Conservation (phyloP, 345 rosid species). For the Hibiscus trionum region DNA sequence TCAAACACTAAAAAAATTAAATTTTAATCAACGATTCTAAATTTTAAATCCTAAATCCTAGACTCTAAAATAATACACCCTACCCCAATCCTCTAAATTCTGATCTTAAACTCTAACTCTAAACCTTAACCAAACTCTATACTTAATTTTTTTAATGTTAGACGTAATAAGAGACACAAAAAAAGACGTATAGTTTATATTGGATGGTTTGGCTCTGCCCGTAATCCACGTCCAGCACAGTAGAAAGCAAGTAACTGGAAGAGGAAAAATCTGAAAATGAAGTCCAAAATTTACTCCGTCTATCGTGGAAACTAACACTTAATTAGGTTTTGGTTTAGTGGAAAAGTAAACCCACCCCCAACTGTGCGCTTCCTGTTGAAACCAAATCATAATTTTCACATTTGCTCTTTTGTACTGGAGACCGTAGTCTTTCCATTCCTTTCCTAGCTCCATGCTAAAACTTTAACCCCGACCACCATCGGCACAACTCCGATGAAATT, state of each 20-base stretch:
- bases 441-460: not conserved
- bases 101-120: too few relatives aligned
- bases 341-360: not conserved
- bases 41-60: too few relatives aligned
- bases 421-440: not conserved
- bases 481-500: not conserved
- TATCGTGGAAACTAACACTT: not conserved
- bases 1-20: too few relatives aligned
- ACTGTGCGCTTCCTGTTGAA: not conserved
- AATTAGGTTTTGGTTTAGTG: not conserved
- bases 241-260: too few relatives aligned
- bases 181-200: too few relatives aligned
- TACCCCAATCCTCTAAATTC: too few relatives aligned
- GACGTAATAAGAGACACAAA: too few relatives aligned
- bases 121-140: too few relatives aligned
- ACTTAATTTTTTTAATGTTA: too few relatives aligned
- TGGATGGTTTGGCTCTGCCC: not conserved
- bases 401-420: not conserved
- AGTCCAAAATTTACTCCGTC: slow-evolving; percentile 3
- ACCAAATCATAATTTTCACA: not conserved
- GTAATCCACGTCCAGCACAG: not conserved
- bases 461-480: not conserved
- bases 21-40: too few relatives aligned
- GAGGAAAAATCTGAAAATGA: not conserved
- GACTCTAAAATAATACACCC: too few relatives aligned